A percentile compares a stretch with the other conserved stretches of the same genome.
Conservation (phyloP, 1,284 basidiomycete genomes). For the Neotropicomus parvogracilis region DNA sequence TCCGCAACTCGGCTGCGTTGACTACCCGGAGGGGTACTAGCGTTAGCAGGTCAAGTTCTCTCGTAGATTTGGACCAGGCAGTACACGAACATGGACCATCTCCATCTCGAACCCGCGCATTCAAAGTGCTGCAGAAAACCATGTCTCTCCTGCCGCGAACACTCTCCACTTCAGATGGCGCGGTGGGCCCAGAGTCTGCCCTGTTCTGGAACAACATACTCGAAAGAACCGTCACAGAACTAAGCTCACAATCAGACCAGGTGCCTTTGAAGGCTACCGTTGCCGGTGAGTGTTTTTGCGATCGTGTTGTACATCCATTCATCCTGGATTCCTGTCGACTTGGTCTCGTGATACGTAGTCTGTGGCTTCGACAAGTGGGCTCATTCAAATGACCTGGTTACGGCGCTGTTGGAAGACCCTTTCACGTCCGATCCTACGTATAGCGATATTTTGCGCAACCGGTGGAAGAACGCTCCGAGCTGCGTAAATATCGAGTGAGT, state of each 20-base stretch:
- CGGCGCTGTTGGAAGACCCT: conserved; percentile 65
- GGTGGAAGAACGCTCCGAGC: conserved; percentile 40
- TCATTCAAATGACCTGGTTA: conserved; percentile 53
- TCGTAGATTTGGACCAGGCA: not conserved
- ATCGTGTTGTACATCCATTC: conserved; percentile 3
- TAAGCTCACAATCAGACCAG: conserved; percentile 26
- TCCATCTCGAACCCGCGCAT: conserved; percentile 7
- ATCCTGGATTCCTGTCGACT: not conserved
- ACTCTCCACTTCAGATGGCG: conserved; percentile 24
- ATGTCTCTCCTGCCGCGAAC: conserved; percentile 38
- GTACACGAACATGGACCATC: not conserved
- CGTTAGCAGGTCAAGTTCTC: not conserved
- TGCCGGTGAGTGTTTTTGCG: conserved; percentile 40
- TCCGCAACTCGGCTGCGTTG: conserved; percentile 10
- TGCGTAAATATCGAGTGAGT: conserved; percentile 43
- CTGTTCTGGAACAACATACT: conserved; percentile 43
- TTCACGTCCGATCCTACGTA: conserved; percentile 49
- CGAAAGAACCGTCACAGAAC: conserved; percentile 33
- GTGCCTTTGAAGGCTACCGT: conserved; percentile 37
- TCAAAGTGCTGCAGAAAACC: conserved; percentile 41
- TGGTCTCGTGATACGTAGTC: conserved; percentile 37
- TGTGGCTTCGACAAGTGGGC: conserved; percentile 52
- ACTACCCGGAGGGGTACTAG: conserved; percentile 2
- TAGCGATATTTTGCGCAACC: conserved; percentile 39
- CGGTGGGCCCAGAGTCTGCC: conserved; percentile 21